Base-by-base conservation (phyloP, 495 filamentous ascomycete genomes). In the Staphylotrichum longicolle region DNA sequence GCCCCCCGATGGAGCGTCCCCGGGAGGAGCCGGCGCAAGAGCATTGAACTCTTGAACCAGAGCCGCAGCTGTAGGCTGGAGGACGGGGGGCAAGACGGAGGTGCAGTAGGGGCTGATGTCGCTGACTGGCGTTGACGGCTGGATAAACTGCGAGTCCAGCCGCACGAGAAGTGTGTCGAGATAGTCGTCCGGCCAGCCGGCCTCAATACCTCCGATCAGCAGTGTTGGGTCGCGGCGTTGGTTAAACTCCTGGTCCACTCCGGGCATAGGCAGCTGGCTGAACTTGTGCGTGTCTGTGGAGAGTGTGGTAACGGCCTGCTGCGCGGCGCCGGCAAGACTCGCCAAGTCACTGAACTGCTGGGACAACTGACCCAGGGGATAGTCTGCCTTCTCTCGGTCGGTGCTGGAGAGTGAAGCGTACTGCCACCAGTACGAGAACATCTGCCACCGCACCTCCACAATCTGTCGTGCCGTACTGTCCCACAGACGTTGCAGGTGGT, bases 181-280 rank as follows among this genome's bases (percentile, higher is more conserved):
- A 58, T 69, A 85, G 50, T 84, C 79, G 2, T 34, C 10, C 1
- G 75, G 73, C 80, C 80, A 84, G 7, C 77, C 78, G 3, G 72
- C 58, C 7, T 70, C 54, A 20, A 84, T 66, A 6, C 76, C 78
- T 0, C 70, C 74, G 4, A 84, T 53, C 0, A 78, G 60, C 0
- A 84, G 10, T 5, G 79, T 83, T 5, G 83, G 82, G 54, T 85
- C 82, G 2, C 56, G 59, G 30, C 52, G 58, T 27, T 67, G 65
- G 52, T 65, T 68, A 57, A 75, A 81, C 4, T 49, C 20, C n/a
- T 61, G 68, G 34, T n/a, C 37, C 34, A 33, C 20, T 27, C 20
- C 20, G 20, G 20, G 20, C 20, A 27, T 27, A 27, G 20, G 20
- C 20, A 27, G 20, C 20, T 27, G 20, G 20, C 20, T 27, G 20